A percentile compares a stretch with the other conserved stretches of the same genome.
These are phyloP conservation scores for Neckera pumila DNA, from an alignment of 225 moss, liverwort and hornwort species.

Conservation along the genomic window DNA sequence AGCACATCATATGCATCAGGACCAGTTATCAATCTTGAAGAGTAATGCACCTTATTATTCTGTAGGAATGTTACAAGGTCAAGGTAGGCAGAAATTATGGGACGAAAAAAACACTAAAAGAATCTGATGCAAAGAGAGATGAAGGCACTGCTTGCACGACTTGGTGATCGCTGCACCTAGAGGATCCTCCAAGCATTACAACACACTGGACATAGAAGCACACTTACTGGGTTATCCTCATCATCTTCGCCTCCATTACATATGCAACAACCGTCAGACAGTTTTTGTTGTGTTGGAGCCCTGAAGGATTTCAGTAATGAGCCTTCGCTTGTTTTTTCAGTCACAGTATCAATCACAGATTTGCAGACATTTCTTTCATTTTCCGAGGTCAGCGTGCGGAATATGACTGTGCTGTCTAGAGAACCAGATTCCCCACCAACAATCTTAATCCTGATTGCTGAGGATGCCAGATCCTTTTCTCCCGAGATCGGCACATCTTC, in stretches of 20 bases:
- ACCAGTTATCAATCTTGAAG: not conserved
- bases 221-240: constrained; percentile 38
- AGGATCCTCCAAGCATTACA: not conserved
- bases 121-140: not conserved
- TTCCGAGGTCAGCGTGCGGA: not conserved
- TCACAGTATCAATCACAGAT: not conserved
- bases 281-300: not conserved
- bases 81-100: not conserved
- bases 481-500: not conserved
- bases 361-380: not conserved
- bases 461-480: not conserved
- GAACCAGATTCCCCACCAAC: not conserved
- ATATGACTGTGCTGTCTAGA: not conserved
- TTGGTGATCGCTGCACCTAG: not conserved
- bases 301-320: constrained; percentile 11
- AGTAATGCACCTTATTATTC: not conserved
- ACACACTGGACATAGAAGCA: not conserved
- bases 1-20: not conserved
- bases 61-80: not conserved
- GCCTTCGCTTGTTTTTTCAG: not conserved
- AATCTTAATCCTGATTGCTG: not conserved
- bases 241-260: constrained; percentile 62
- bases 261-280: constrained; percentile 54
- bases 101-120: not conserved
- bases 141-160: not conserved